Conservation (phyloP, 768 basidiomycete genomes). For the Pholiota microspora region DNA sequence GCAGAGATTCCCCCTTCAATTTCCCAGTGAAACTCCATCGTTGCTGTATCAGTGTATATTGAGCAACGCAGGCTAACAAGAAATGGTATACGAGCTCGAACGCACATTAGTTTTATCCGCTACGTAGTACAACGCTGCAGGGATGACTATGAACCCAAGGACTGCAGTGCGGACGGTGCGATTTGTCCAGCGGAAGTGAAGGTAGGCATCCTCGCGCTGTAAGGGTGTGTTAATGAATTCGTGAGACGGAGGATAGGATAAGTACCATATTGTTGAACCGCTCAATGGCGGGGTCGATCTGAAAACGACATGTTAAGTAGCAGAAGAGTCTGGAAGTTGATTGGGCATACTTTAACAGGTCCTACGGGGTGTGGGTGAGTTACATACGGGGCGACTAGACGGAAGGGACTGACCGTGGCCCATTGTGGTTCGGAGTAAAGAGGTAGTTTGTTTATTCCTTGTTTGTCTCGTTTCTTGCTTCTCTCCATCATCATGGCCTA, state of each 20-base stretch:
- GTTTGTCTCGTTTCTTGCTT: slow-evolving; percentile 33
- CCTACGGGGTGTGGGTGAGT: slow-evolving; percentile 34
- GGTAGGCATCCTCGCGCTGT: slow-evolving; percentile 83
- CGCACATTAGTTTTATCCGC: slow-evolving; percentile 43
- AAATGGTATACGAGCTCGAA: slow-evolving; percentile 49
- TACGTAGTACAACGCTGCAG: slow-evolving; percentile 52
- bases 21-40: slow-evolving; percentile 53
- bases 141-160: slow-evolving; percentile 64
- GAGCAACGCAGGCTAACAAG: too few species aligned
- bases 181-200: slow-evolving; percentile 78
- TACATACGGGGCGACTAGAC: slow-evolving; percentile 4
- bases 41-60: slow-evolving; percentile 29
- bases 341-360: slow-evolving; percentile 49
- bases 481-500: slow-evolving; percentile 54
- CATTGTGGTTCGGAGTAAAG: slow-evolving; percentile 27
- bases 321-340: background rate
- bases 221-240: slow-evolving; percentile 9
- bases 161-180: slow-evolving; percentile 60
- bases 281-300: slow-evolving; percentile 61
- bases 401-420: slow-evolving; percentile 53
- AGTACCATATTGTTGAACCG: slow-evolving; percentile 51
- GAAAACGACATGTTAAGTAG: slow-evolving; percentile 3
- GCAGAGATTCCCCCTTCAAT: slow-evolving; percentile 17
- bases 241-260: slow-evolving; percentile 1
- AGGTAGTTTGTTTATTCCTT: slow-evolving; percentile 34